Evolutionary conservation across 2,329 filamentous ascomycete species (phyloP), one percentile per base, ranked within the genome.

Genomic region (Penicillium brasilianum): DNA sequence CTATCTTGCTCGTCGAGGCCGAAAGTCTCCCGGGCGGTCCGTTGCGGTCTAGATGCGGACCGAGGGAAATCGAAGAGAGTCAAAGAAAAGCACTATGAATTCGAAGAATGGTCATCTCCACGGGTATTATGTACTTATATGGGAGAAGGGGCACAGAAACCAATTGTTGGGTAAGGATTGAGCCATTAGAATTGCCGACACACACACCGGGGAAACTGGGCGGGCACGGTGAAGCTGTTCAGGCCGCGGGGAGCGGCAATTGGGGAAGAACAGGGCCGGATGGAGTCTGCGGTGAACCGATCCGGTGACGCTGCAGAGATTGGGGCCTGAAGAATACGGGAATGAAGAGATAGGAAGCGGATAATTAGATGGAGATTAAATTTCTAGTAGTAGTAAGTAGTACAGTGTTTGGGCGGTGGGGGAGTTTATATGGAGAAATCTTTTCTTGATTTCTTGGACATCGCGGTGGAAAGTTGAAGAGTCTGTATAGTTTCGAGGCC

Each of bases 261-360:
- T 22, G 53, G 18, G 28, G 41, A 32, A 7, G 39, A 18, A 44
- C 28, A 18, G 53, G 61, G 18, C 73, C 73, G 57, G 72, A 75
- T 74, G 69, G 67, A 74, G 74, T 53, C 66, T 75, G 71, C 74
- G 74, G 74, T 76, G 74, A 76, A 69, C 61, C 58, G 46, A 60
- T 65, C 58, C 48, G 25, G 32, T 59, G 51, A 56, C 36, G 25
- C 30, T 34, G 34, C 44, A 22, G 52, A 39, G 25, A 53, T 37
- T 25, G 28, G 34, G 50, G 20, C 36, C 20, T 16, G 50, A 53
- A 16, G 50, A 30, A 30, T 25, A 11, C 7, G 34, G 50, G 22
- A n/a, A n/a, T n/a, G 20, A 30, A 51, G 34, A 39, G 25, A 51
- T 52, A 18, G 20, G 28, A 32, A 50, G n/a, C 32, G 28, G 32